Conservation (phyloP, 176 grass and related monocot species). For the Avena sativa region DNA sequence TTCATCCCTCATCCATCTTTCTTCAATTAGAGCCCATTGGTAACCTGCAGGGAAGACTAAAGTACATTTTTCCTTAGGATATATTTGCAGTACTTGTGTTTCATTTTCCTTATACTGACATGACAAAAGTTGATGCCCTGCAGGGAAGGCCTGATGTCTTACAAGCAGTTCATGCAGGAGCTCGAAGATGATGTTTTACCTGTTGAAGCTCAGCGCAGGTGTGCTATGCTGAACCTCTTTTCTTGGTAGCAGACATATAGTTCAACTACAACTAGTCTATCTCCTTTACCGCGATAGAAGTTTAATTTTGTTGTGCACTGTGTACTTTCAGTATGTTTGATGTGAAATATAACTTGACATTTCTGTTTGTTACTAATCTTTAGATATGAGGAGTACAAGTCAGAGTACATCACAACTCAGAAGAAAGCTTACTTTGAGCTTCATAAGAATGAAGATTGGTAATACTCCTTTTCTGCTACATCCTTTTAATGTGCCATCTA, state of each 20-base stretch:
- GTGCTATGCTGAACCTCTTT: conserved; percentile 8
- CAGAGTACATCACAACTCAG: conserved; percentile 97
- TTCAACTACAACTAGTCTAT: conserved; percentile 24
- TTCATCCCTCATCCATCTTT: conserved; percentile 7
- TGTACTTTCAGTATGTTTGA: conserved; percentile 20
- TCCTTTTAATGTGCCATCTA: neutral
- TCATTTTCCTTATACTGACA: conserved; percentile 14
- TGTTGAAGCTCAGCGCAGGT: conserved; percentile 91
- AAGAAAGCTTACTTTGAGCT: conserved; percentile 95
- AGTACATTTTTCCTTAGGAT: conserved; percentile 2
- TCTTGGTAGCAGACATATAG: conserved; percentile 27
- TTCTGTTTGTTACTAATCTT: conserved; percentile 45
- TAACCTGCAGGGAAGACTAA: conserved; percentile 7
- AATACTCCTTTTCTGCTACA: conserved; percentile 31
- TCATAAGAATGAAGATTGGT: conserved; percentile 96
- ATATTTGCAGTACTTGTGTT: conserved; percentile 23
- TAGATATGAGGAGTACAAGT: conserved; percentile 97
- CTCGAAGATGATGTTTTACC: conserved; percentile 98
- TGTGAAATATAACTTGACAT: conserved; percentile 13
- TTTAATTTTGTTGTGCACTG: neutral
- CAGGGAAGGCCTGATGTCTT: conserved; percentile 97
- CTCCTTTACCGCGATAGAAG: conserved; percentile 4
- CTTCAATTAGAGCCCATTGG: neutral
- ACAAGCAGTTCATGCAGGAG: conserved; percentile 98
- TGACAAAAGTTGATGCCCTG: conserved; percentile 36